Percentiles rank a stretch among this genome's conserved stretches.
Evolutionary conservation across 2,329 filamentous ascomycete species (phyloP).

Genomic region (Neofusicoccum ribis): DNA sequence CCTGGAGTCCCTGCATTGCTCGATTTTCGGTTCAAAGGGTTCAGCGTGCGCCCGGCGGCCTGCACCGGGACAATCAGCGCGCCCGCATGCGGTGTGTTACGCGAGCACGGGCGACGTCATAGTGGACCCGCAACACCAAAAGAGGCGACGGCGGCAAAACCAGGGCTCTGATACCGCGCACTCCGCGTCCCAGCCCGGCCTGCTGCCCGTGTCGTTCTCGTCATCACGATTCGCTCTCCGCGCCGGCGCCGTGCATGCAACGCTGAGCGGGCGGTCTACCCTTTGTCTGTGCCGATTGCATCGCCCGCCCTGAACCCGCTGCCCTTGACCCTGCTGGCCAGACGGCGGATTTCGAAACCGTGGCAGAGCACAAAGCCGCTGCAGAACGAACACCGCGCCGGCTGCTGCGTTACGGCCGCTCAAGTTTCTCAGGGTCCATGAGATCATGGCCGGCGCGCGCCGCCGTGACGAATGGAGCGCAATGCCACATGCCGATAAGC

Average conservation of each 20-base stretch:
- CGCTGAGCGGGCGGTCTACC: constrained; percentile 11
- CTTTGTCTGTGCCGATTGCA: constrained; percentile 1
- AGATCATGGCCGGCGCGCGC: constrained; percentile 4
- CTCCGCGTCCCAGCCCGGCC: constrained; percentile 5
- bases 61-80: constrained; percentile 10
- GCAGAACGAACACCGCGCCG: background rate
- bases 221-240: background rate
- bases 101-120: constrained; percentile 16
- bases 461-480: background rate
- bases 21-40: constrained; percentile 6
- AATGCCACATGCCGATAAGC: constrained; percentile 18
- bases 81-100: constrained; percentile 15
- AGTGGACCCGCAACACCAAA: constrained; percentile 18
- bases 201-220: constrained; percentile 6
- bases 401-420: background rate
- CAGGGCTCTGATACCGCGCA: constrained; percentile 7
- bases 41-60: constrained; percentile 1
- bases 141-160: constrained; percentile 12
- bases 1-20: constrained; percentile 6
- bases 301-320: background rate
- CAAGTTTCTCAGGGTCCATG: constrained; percentile 12
- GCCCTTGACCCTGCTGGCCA: background rate
- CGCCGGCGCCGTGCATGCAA: constrained; percentile 9
- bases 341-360: background rate
- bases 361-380: constrained; percentile 3